Percentiles rank a stretch among this genome's conserved stretches.
Conservation (phyloP, 805 yeast species). For the Ascoidea rubescens region DNA sequence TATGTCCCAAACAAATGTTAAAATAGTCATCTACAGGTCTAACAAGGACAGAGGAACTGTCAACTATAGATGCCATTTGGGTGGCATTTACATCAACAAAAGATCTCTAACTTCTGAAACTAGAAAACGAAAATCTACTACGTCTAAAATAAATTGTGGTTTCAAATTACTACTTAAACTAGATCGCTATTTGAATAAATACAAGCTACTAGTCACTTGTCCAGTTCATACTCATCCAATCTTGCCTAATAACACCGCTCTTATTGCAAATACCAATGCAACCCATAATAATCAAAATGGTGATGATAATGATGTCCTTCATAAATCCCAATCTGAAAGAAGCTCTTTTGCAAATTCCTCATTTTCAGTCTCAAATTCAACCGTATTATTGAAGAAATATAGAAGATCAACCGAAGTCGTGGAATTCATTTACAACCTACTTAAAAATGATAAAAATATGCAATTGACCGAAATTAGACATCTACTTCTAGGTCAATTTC, state of each 20-base stretch:
- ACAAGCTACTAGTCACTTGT: conserved; percentile 4
- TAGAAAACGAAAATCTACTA: background rate
- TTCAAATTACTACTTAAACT: conserved; percentile 5
- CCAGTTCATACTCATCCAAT: conserved; percentile 7
- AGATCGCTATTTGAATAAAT: conserved; percentile 1
- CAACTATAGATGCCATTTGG: conserved; percentile 5
- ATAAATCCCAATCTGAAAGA: background rate
- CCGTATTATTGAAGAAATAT: background rate
- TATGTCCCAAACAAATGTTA: conserved; percentile 4
- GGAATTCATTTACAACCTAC: conserved; percentile 1
- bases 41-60: conserved; percentile 4
- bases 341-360: background rate
- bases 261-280: background rate
- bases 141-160: conserved; percentile 2
- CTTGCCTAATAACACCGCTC: background rate
- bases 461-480: conserved; percentile 1
- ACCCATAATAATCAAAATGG: background rate
- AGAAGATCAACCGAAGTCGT: conserved; percentile 1
- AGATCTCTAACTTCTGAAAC: background rate
- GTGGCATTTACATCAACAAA: conserved; percentile 1
- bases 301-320: background rate
- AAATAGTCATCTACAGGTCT: conserved; percentile 5
- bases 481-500: conserved; percentile 1
- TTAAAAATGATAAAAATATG: background rate
- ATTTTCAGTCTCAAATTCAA: background rate